Conservation (phyloP, 345 rosid genomes). For the Diplotaxis tenuifolia region DNA sequence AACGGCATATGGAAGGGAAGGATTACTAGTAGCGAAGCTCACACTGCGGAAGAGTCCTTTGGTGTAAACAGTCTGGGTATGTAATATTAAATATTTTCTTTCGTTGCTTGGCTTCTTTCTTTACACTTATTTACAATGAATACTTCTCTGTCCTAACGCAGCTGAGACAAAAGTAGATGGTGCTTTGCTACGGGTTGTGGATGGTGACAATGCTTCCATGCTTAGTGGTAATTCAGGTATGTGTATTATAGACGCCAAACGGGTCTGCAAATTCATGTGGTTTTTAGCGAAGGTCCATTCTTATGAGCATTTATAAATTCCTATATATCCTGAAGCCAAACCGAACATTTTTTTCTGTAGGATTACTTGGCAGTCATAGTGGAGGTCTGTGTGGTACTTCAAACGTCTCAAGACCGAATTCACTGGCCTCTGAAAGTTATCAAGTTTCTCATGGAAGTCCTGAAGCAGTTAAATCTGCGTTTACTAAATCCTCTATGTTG, state of each 20-base stretch:
- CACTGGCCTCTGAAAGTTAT: conserved; percentile 15
- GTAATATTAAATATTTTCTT: background rate
- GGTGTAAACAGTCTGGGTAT: conserved; percentile 48
- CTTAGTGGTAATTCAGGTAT: conserved; percentile 21
- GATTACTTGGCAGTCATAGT: conserved; percentile 12
- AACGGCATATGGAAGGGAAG: conserved; percentile 68
- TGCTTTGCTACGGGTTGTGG: conserved; percentile 7
- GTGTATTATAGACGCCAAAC: background rate
- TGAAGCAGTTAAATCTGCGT: conserved; percentile 17
- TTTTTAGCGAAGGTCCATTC: background rate
- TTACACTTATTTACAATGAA: background rate
- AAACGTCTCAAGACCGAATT: conserved; percentile 17
- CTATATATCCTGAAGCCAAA: conserved; percentile 4
- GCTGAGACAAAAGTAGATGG: conserved; percentile 42
- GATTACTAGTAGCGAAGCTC: conserved; percentile 56
- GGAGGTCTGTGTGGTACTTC: conserved; percentile 12
- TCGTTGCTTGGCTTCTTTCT: conserved; percentile 10
- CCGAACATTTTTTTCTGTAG: conserved; percentile 14
- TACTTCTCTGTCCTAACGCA: conserved; percentile 19
- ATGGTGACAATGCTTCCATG: conserved; percentile 12
- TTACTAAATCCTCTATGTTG: conserved; percentile 24
- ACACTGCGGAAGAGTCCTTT: conserved; percentile 40
- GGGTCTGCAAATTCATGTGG: conserved; percentile 1
- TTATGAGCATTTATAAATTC: background rate
- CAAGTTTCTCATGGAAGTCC: conserved; percentile 29